phyloP scores from a whole-genome alignment of 331 rosid species.

The Phaseolus coccineus region DNA sequence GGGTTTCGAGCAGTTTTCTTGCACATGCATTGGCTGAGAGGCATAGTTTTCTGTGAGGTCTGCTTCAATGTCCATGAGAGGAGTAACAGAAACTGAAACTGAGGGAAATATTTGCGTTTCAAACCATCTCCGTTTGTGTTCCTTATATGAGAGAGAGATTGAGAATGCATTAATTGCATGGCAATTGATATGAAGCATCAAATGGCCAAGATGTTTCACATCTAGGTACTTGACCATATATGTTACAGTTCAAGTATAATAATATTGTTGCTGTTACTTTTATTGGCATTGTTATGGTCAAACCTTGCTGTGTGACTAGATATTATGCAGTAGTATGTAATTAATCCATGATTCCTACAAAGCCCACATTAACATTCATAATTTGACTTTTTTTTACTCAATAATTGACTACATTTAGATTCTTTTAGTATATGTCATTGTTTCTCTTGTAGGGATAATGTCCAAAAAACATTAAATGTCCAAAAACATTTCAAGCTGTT shows the following conservation, averaged over 20 bases:
- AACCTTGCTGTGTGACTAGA: constrained; percentile 14
- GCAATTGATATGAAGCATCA: constrained; percentile 49
- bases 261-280: constrained; percentile 50
- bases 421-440: not conserved
- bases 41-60: constrained; percentile 51
- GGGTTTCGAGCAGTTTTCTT: constrained; percentile 51
- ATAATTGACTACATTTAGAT: not conserved
- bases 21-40: constrained; percentile 47
- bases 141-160: constrained; percentile 52
- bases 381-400: not conserved
- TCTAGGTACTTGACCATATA: constrained; percentile 38
- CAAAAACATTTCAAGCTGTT: not conserved
- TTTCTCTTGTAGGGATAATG: not conserved
- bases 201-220: constrained; percentile 51
- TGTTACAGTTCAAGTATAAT: constrained; percentile 43
- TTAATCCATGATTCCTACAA: not conserved
- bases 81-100: constrained; percentile 47
- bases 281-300: constrained; percentile 33
- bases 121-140: constrained; percentile 41
- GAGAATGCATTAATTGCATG: constrained; percentile 45
- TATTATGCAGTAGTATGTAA: constrained; percentile 11
- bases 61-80: constrained; percentile 61
- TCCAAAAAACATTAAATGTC: not conserved
- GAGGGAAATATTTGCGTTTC: constrained; percentile 44
- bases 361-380: not conserved